Base-by-base conservation (phyloP, 139 green algal species). In the Chloropicon primus region DNA sequence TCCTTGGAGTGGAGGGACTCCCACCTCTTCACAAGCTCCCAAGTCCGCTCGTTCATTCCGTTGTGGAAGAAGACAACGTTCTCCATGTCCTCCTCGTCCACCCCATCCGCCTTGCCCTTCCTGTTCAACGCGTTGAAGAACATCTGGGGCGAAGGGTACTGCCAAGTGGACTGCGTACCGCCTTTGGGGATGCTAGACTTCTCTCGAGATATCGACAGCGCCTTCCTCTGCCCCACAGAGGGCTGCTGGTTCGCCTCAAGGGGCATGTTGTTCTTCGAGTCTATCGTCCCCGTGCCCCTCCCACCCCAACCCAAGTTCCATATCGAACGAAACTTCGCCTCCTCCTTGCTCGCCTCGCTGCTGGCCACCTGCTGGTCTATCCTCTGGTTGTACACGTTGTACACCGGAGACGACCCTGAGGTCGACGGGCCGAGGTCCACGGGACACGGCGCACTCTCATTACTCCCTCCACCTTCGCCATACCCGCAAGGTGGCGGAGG, bases 31-130 rank as follows among this genome's bases (percentile, higher is more conserved):
- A 97, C 92, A 3, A 86, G 77, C 2, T 84, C 80, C 94, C 94
- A 98, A 1, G 94, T 98, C 3, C 84, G 78, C 82, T 98, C 94
- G 82, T 98, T 98, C 93, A 98, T 95, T 91, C 89, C 85, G 84
- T 97, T 97, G 86, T 97, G 92, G 22, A 91, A 89, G 22, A 80
- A 79, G 0, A 98, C 87, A 1, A 98, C 93, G 0, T 85, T 72
- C 0, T 94, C 92, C 91, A 98, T 96, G 74, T 96, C 91, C 29
- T 92, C 85, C 82, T 97, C 92, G 2, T 83, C 85, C 27, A 97
- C 88, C 80, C 95, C 94, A 2, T 94, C 90, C 21, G 88, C 93
- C 77, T 98, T 98, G 73, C 89, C 91, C 80, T 98, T 98, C n/a
- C 94, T 85, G 74, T 84, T 84, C 54, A 98, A 78, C 0, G 94